phyloP scores from a whole-genome alignment of 2,329 filamentous ascomycete genomes.

The Cryphonectria carpinicola region DNA sequence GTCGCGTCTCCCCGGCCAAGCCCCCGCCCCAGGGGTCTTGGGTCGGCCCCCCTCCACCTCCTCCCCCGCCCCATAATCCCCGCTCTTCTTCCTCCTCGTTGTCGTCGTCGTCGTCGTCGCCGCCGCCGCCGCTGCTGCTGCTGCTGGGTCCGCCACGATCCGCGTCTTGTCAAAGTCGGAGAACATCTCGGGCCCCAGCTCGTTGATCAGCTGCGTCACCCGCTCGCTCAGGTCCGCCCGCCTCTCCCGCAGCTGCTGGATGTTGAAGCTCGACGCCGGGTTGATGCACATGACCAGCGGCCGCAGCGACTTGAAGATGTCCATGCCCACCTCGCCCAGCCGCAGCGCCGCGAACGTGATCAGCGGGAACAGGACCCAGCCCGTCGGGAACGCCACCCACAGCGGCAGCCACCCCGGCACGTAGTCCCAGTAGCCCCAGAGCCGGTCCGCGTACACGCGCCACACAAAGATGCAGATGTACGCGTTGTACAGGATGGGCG shows the following conservation, averaged over 20 bases:
- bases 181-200: slow-evolving; percentile 92
- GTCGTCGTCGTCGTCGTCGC: not conserved
- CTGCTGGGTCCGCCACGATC: slow-evolving; percentile 62
- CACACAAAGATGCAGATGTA: slow-evolving; percentile 76
- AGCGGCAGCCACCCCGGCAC: slow-evolving; percentile 80
- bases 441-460: slow-evolving; percentile 79
- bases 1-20: slow-evolving; percentile 43
- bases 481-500: slow-evolving; percentile 79
- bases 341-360: slow-evolving; percentile 92
- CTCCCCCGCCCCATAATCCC: no score
- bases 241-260: slow-evolving; percentile 74
- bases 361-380: slow-evolving; percentile 80
- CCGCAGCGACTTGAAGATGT: slow-evolving; percentile 92
- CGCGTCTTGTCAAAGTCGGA: slow-evolving; percentile 87
- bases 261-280: slow-evolving; percentile 81
- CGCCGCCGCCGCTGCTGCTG: not conserved
- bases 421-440: slow-evolving; percentile 83
- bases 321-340: slow-evolving; percentile 98
- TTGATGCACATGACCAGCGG: slow-evolving; percentile 85
- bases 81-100: not conserved
- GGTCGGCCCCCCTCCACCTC: slow-evolving; percentile 40
- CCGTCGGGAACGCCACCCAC: slow-evolving; percentile 74
- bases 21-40: slow-evolving; percentile 30
- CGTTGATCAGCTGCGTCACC: slow-evolving; percentile 92
- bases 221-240: slow-evolving; percentile 76